phyloP scores from a whole-genome alignment of 768 basidiomycete species.

The Leucocoprinus leucothites region DNA sequence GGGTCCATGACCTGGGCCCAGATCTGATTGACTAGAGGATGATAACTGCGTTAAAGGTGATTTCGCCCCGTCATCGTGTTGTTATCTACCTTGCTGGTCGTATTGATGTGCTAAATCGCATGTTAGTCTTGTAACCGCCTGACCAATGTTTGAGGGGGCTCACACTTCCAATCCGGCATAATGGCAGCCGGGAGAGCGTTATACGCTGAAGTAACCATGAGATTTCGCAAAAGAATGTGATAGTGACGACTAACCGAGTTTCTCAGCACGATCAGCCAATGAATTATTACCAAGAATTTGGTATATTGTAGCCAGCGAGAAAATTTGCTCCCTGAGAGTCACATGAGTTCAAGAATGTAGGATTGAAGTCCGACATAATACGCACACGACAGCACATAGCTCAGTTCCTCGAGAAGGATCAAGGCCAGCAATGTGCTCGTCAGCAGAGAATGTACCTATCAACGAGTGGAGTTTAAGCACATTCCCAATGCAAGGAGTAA shows the following conservation, averaged over 20 bases:
- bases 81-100: constrained; percentile 41
- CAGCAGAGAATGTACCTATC: constrained; percentile 37
- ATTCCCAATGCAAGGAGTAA: neutral
- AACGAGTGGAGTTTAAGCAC: neutral
- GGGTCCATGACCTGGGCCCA: constrained; percentile 39
- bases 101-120: constrained; percentile 35
- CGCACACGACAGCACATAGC: constrained; percentile 39
- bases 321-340: constrained; percentile 37
- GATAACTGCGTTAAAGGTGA: too few relatives aligned
- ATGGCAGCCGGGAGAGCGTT: constrained; percentile 39
- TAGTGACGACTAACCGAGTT: constrained; percentile 24
- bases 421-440: constrained; percentile 40
- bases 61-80: too few relatives aligned
- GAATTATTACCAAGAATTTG: constrained; percentile 39
- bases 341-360: neutral
- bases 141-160: neutral
- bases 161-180: constrained; percentile 36
- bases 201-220: constrained; percentile 25
- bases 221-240: neutral
- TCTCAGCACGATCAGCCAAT: constrained; percentile 38
- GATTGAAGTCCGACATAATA: neutral
- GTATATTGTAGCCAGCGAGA: constrained; percentile 39
- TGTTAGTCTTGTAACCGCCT: neutral
- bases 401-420: constrained; percentile 40
- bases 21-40: constrained; percentile 40